Conservation (phyloP, 805 yeast genomes). For the Yarrowia sp. region DNA sequence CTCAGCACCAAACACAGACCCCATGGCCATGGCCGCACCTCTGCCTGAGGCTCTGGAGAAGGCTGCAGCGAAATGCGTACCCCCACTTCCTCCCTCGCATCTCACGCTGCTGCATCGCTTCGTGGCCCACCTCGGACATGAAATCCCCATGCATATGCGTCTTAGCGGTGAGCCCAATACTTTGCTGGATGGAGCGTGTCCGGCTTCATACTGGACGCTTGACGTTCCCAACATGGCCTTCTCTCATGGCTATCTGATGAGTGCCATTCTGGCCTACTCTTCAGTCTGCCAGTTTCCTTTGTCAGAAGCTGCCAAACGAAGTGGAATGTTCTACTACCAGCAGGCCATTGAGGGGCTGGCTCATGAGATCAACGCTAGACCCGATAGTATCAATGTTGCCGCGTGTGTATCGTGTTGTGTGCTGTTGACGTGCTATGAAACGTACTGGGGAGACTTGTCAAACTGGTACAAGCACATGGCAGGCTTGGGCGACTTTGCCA, state of each 20-base stretch:
- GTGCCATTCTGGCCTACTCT: conserved; percentile 13
- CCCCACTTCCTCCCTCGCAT: conserved; percentile 5
- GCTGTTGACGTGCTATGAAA: conserved; percentile 24
- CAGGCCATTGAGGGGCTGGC: conserved; percentile 13
- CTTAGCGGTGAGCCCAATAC: background rate
- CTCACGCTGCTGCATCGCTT: conserved; percentile 13
- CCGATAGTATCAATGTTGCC: background rate
- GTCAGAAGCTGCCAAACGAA: conserved; percentile 8
- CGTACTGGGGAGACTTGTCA: conserved; percentile 24
- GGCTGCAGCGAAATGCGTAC: background rate
- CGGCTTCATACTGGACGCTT: conserved; percentile 12
- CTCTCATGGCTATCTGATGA: conserved; percentile 3
- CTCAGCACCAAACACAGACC: background rate
- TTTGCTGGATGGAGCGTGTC: background rate
- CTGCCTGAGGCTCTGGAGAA: background rate
- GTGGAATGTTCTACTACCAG: conserved; percentile 19
- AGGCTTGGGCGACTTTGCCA: conserved; percentile 23
- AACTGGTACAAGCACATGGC: conserved; percentile 26
- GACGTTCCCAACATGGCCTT: conserved; percentile 22
- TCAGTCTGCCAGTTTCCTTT: conserved; percentile 16
- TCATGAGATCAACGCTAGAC: background rate
- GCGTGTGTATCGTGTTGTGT: conserved; percentile 23
- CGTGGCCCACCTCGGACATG: conserved; percentile 23
- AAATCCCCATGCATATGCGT: conserved; percentile 20
- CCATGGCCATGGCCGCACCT: background rate